phyloP scores from a whole-genome alignment of 305 asterid species.

The Plantago lanceolata region DNA sequence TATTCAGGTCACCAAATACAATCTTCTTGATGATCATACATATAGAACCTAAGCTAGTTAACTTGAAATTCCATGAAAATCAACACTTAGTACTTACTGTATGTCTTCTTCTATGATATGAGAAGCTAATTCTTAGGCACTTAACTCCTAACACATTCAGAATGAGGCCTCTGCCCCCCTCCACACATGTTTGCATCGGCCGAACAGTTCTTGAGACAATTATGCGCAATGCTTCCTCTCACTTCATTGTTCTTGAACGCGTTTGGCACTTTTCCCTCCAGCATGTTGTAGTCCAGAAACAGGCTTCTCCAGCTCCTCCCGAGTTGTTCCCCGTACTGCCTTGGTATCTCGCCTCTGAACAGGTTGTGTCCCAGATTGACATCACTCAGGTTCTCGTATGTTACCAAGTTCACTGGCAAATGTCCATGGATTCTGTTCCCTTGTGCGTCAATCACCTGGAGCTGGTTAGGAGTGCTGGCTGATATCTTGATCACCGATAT shows the following conservation, averaged over 20 bases:
- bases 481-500: slow-evolving; percentile 24
- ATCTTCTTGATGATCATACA: neutral
- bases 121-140: too few relatives aligned
- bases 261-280: slow-evolving; percentile 38
- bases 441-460: slow-evolving; percentile 30
- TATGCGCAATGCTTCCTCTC: slow-evolving; percentile 38
- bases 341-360: slow-evolving; percentile 38
- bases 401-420: slow-evolving; percentile 35
- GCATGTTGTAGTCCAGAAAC: slow-evolving; percentile 35
- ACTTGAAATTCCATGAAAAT: too few relatives aligned
- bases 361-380: slow-evolving; percentile 42
- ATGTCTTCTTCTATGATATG: too few relatives aligned
- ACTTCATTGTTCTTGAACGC: slow-evolving; percentile 16
- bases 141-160: slow-evolving; percentile 30
- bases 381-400: slow-evolving; percentile 28
- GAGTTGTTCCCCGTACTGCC: slow-evolving; percentile 27
- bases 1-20: too few relatives aligned
- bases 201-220: slow-evolving; percentile 37
- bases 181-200: slow-evolving; percentile 22
- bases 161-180: slow-evolving; percentile 42
- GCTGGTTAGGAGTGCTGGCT: slow-evolving; percentile 24
- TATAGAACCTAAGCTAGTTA: neutral
- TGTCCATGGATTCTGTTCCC: slow-evolving; percentile 34
- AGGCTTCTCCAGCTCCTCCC: slow-evolving; percentile 32
- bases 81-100: too few relatives aligned